phyloP scores from a whole-genome alignment of 2,329 filamentous ascomycete species.

The Thermochaetoides dissita region DNA sequence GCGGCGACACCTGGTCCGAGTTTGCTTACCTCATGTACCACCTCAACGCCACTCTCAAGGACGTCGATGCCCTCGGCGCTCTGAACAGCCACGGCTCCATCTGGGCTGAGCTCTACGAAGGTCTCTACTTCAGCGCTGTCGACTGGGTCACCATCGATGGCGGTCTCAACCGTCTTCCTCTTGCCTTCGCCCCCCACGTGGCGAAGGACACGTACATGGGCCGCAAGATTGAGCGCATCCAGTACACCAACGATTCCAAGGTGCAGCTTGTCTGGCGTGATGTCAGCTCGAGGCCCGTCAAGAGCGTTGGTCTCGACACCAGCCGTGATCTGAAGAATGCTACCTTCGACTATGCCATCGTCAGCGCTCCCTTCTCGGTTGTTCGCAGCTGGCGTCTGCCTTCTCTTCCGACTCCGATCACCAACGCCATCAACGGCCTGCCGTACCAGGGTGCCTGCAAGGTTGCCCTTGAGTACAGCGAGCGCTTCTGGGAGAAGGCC shows the following conservation, averaged over 20 bases:
- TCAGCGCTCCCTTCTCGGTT: slow-evolving; percentile 50
- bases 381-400: slow-evolving; percentile 46
- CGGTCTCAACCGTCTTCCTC: slow-evolving; percentile 40
- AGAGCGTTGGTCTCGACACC: slow-evolving; percentile 16
- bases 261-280: slow-evolving; percentile 39
- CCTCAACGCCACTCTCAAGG: slow-evolving; percentile 37
- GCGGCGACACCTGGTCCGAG: slow-evolving; percentile 49
- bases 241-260: slow-evolving; percentile 37
- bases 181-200: slow-evolving; percentile 49
- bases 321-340: slow-evolving; percentile 31
- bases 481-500: slow-evolving; percentile 44
- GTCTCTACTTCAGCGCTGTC: slow-evolving; percentile 44
- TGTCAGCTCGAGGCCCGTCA: not conserved
- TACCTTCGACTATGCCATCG: slow-evolving; percentile 47
- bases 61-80: slow-evolving; percentile 35
- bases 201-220: slow-evolving; percentile 41
- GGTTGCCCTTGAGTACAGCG: slow-evolving; percentile 53
- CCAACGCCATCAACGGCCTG: slow-evolving; percentile 33
- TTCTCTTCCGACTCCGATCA: slow-evolving; percentile 26
- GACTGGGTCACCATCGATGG: slow-evolving; percentile 52
- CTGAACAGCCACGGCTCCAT: slow-evolving; percentile 24
- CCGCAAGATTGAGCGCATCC: slow-evolving; percentile 41
- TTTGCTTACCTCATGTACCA: slow-evolving; percentile 47
- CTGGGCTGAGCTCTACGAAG: slow-evolving; percentile 41
- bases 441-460: slow-evolving; percentile 36